A percentile compares a stretch with the other conserved stretches of the same genome.
Evolutionary conservation across 2,329 filamentous ascomycete species (phyloP).

Genomic region (Nakataea oryzae): DNA sequence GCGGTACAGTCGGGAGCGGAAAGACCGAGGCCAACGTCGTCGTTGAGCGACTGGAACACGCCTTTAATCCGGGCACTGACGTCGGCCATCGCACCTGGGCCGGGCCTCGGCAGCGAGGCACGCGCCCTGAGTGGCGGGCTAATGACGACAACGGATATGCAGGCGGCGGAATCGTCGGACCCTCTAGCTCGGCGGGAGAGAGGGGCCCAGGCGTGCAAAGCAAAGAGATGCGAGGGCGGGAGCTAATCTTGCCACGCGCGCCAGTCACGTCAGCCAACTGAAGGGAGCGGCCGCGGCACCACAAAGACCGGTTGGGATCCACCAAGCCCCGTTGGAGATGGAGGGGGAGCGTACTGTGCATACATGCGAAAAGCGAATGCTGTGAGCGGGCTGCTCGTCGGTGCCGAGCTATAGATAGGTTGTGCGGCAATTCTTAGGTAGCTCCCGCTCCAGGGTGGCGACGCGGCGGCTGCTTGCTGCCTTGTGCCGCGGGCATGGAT

Average conservation of each 20-base stretch:
- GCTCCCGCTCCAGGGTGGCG: background rate
- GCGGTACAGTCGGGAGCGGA: background rate
- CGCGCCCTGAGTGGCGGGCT: background rate
- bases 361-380: too few species aligned
- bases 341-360: too few species aligned
- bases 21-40: background rate
- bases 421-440: background rate
- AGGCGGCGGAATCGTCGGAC: background rate
- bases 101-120: too few species aligned
- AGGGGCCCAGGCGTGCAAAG: too few species aligned
- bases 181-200: background rate
- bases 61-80: slow-evolving; percentile 4
- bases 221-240: background rate
- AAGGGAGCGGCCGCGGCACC: background rate
- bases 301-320: background rate
- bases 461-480: background rate
- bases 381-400: too few species aligned
- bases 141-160: background rate
- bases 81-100: background rate
- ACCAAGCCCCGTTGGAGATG: background rate
- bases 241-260: background rate
- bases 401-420: background rate
- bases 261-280: background rate
- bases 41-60: slow-evolving; percentile 4
- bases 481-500: background rate